Base-by-base conservation (phyloP, 495 filamentous ascomycete genomes). In the Neurospora discreta region DNA sequence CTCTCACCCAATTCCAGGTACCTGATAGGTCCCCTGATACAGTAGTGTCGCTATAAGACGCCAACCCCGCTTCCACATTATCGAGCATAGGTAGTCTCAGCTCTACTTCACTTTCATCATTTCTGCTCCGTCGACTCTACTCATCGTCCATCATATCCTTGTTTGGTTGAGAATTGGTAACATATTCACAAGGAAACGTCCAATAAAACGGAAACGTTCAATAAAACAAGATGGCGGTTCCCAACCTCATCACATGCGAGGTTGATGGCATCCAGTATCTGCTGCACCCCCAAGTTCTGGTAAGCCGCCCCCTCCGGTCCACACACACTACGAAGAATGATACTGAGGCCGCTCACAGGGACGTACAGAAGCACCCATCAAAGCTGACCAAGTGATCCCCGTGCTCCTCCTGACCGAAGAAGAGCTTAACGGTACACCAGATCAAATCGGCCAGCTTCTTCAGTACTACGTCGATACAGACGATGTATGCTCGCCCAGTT, bases 401-500 rank as follows among this genome's bases (percentile, higher is more conserved):
- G 73, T 74, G 16, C 70, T 71, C 36, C 30, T 60, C 38, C 40
- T 71, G 1, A 71, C 46, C 10, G 70, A 71, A 40, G 44, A 36
- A 36, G 70, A 71, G 23, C 44, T 71, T 1, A 39, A 38, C 33
- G 36, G 52, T 13, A 33, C 52, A 16, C 43, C 70, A 0, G 70
- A 68, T 1, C 30, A 68, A 15, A 60, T 71, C 38, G 26, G 26
- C 15, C 30, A 68, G 11, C 30, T 43, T 20, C 70, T 71, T 15
- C 46, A 68, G n/a, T 60, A 60, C 52, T 71, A 71, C 9, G 70
- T 71, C 8, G 70, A 71, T 13, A 68, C 38, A 40, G 70, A 71
- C 20, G 70, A 86, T 78, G 73, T 84, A 81, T 76, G 80, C 82
- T 72, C 81, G 83, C 16, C 87, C 26, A 52, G 87, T 84, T 79